Base-by-base conservation (phyloP, 2,329 filamentous ascomycete genomes). In the Nannizzia gypsea region DNA sequence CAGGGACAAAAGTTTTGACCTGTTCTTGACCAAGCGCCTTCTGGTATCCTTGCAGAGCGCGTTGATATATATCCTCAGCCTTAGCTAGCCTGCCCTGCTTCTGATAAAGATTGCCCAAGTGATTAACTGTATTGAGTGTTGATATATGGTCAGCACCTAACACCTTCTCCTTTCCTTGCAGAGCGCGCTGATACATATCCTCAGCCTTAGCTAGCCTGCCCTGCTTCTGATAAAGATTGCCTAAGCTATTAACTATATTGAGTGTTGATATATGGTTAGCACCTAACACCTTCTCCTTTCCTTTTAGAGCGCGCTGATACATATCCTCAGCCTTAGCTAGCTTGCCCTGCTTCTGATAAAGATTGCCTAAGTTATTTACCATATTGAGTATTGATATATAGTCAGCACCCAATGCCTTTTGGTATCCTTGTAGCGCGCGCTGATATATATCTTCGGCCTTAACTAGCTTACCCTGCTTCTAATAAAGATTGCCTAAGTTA, bases 191-290 rank as follows among this genome's bases (percentile, higher is more conserved):
- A 55, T 55, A 38, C 17, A 34, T 34, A 13, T 38, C 22, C 58
- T 59, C 58, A 26, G 58, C 58, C 58, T 55, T 22, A 9, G n/a
- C 46, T 20, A 54, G 26, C 31, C 31, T 55, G 52, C 58, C 58
- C 6, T 60, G 58, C 2, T 17, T 20, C 2, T 15, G 2, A 58
- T 44, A 46, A 26, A 26, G 17, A 46, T 26, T 46, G 9, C 20
- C 57, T 3, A 59, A 13, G 15, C 54, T 38, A 24, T 34, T 34
- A 6, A 59, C 6, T 15, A 28, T 38, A 31, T 24, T 6, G 34
- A 50, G 57, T 22, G 26, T 50, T 50, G 11, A 26, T 36, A n/a
- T 17, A 54, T 50, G 26, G 17, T 50, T 44, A 22, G 40, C 9
- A 44, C 40, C 40, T 3, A 44, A 17, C 3, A 4, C 8, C 15